These are phyloP conservation scores for Penicillium occitanis DNA, from an alignment of 2,329 filamentous ascomycete species.

Conservation along the genomic window DNA sequence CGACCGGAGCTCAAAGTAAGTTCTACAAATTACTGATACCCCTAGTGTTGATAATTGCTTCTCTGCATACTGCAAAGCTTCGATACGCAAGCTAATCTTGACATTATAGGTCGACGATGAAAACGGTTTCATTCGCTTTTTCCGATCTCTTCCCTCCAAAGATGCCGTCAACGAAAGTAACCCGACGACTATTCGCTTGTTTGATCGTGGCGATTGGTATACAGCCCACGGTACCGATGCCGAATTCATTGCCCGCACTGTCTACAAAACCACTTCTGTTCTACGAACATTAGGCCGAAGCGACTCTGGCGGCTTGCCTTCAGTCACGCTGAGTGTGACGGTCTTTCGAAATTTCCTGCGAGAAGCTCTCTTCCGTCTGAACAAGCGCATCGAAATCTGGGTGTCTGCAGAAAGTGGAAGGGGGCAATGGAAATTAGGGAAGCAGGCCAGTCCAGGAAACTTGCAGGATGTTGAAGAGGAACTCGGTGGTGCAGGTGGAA, in stretches of 20 bases:
- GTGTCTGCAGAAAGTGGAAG: conserved; percentile 72
- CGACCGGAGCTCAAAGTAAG: conserved; percentile 69
- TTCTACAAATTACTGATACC: conserved; percentile 21
- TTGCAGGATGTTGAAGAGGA: conserved; percentile 97
- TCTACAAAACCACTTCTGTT: conserved; percentile 97
- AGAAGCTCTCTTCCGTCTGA: conserved; percentile 86
- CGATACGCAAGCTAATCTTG: neutral
- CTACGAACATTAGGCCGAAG: conserved; percentile 83
- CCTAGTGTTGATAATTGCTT: neutral
- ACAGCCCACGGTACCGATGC: conserved; percentile 60
- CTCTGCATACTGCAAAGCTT: neutral
- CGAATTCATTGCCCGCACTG: conserved; percentile 57
- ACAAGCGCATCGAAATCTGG: conserved; percentile 91
- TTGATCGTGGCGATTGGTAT: conserved; percentile 93
- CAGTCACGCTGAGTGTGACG: conserved; percentile 91
- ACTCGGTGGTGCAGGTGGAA: conserved; percentile 60
- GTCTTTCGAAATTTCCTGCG: conserved; percentile 94
- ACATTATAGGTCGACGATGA: conserved; percentile 81
- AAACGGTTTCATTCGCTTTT: conserved; percentile 93
- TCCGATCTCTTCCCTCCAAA: conserved; percentile 75
- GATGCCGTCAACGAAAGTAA: conserved; percentile 54
- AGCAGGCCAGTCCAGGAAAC: conserved; percentile 93
- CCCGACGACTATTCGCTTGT: conserved; percentile 68
- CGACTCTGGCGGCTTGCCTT: conserved; percentile 81
- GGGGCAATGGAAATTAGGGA: conserved; percentile 81